These are phyloP conservation scores for Sphagnum contortum DNA, from an alignment of 225 moss, liverwort and hornwort genomes.

Conservation along the genomic window DNA sequence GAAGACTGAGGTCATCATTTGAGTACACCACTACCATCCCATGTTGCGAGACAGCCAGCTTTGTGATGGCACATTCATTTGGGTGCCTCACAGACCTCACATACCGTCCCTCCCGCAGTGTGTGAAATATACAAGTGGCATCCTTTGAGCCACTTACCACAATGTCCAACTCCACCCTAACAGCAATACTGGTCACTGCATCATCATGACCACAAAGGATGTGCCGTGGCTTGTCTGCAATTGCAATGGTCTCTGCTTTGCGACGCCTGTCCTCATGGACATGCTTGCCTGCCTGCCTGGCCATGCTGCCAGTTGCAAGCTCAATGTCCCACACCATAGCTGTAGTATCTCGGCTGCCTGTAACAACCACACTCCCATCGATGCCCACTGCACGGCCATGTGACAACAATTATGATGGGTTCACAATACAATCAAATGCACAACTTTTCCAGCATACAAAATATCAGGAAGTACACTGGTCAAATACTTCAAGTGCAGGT, in stretches of 20 bases:
- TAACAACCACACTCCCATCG: conserved; percentile 73
- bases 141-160: conserved; percentile 78
- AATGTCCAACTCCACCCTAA: conserved; percentile 62
- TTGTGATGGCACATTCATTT: conserved; percentile 38
- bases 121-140: conserved; percentile 68
- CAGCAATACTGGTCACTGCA: conserved; percentile 64
- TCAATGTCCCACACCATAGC: conserved; percentile 86
- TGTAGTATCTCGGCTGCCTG: conserved; percentile 76
- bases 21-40: conserved; percentile 61
- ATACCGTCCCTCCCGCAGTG: conserved; percentile 53
- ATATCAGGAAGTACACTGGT: too few relatives aligned
- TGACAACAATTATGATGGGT: too few relatives aligned
- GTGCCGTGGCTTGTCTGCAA: conserved; percentile 79
- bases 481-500: too few relatives aligned
- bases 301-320: conserved; percentile 32
- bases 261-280: conserved; percentile 54
- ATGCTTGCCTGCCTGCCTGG: conserved; percentile 22
- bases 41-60: conserved; percentile 67
- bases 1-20: conserved; percentile 58
- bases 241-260: conserved; percentile 51
- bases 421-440: too few relatives aligned
- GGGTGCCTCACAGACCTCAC: conserved; percentile 66
- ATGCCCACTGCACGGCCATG: conserved; percentile 42
- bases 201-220: conserved; percentile 80
- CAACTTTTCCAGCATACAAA: too few relatives aligned